Evolutionary conservation across 768 basidiomycete species (phyloP), one percentile per base, ranked within the genome.

Genomic region (Mycena albidolilacea): DNA sequence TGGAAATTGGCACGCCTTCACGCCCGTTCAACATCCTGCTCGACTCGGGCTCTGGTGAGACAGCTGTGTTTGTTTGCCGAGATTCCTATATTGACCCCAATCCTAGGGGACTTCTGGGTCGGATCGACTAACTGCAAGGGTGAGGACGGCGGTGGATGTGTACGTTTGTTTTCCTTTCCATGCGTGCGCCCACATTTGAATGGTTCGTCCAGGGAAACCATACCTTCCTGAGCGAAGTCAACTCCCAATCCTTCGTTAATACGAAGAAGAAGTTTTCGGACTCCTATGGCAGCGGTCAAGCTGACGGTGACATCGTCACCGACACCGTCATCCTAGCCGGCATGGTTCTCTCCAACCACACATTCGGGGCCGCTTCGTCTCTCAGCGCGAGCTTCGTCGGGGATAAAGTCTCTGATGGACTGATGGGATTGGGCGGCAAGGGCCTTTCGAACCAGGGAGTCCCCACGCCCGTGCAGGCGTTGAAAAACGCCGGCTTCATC

Each of bases 271-370:
- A 21, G 7, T 76, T 58, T 54, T 35, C 17, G 17, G 61, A 70
- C 5, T 39, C 50, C n/a, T 76, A 76, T 44, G 75, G 75, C 11
- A 70, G 69, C 1, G 75, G 75, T 2, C 21, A 64, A 0, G 75
- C 94, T 15, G 76, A 82, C 12, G 94, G 94, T 39, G 79, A 84
- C 5, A 82, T 93, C 67, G 82, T 90, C 70, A 82, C 82, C 43
- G 94, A 95, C 80, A 83, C 87, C 57, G 77, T 95, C 70, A 81
- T 79, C 55, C 81, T 95, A 52, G 91, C 88, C 3, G 91, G 90
- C 17, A 81, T 95, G 64, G 78, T 80, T 0, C 82, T 95, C 21
- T 75, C 76, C 5, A 81, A 80, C 5, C 89, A 91, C 78, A 84
- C 84, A 0, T 94, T 95, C 74, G 94, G 94, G 19, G 86, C 88